phyloP scores from a whole-genome alignment of 768 basidiomycete species.

The Calvatia gigantea region DNA sequence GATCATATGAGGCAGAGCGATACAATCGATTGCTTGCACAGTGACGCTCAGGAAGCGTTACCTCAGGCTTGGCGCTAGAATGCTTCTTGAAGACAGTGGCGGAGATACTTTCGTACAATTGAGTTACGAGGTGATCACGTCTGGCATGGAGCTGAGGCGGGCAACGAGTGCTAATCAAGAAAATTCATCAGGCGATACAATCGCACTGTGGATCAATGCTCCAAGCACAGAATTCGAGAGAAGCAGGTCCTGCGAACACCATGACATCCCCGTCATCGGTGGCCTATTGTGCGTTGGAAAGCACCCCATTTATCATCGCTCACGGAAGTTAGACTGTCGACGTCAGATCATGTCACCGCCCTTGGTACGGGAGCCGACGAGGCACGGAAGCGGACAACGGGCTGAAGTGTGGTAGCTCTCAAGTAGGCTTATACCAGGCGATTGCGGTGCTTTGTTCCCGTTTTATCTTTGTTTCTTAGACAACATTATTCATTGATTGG shows the following conservation, averaged over 20 bases:
- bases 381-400: slow-evolving; percentile 46
- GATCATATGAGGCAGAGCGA: not conserved
- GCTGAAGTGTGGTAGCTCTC: slow-evolving; percentile 52
- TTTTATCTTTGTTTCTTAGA: not conserved
- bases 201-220: not conserved
- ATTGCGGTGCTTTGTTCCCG: not conserved
- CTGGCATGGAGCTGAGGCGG: not conserved
- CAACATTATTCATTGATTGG: not conserved
- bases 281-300: not conserved
- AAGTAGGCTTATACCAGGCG: slow-evolving; percentile 18
- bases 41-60: not conserved
- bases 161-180: not conserved
- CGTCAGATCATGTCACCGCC: slow-evolving; percentile 23
- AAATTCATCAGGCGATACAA: not conserved
- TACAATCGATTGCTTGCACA: not conserved
- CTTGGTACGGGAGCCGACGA: slow-evolving; percentile 46
- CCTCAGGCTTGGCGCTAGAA: not conserved
- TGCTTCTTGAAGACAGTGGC: not conserved
- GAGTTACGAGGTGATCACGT: not conserved
- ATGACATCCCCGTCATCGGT: not conserved
- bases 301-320: not conserved
- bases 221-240: not conserved
- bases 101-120: not conserved
- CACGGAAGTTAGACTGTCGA: not conserved
- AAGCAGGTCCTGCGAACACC: not conserved